Conservation (phyloP, 805 yeast genomes). For the Blastobotrys chiropterorum region DNA sequence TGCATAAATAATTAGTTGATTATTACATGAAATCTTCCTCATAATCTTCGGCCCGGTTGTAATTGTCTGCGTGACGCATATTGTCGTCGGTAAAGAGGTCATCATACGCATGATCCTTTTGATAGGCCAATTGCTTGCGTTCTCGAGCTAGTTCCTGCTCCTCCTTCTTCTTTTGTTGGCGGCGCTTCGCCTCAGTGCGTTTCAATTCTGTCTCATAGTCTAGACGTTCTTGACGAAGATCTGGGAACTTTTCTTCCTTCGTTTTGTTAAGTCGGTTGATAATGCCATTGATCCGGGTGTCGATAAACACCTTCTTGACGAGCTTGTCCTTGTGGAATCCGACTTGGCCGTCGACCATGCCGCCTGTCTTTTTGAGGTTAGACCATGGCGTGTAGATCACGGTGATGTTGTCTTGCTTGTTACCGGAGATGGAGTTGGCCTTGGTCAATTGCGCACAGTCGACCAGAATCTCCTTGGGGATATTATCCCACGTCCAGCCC, state of each 20-base stretch:
- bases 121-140: conserved; percentile 26
- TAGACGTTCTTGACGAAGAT: conserved; percentile 37
- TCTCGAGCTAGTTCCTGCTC: conserved; percentile 34
- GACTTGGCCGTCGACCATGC: conserved; percentile 76
- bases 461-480: conserved; percentile 47
- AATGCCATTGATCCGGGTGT: conserved; percentile 50
- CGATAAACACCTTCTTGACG: conserved; percentile 49
- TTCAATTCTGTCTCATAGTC: conserved; percentile 37
- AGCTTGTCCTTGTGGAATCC: conserved; percentile 55
- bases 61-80: conserved; percentile 39
- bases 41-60: conserved; percentile 45
- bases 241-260: conserved; percentile 47
- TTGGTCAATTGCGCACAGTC: conserved; percentile 69
- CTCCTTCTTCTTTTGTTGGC: conserved; percentile 34
- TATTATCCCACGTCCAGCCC: conserved; percentile 39
- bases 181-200: conserved; percentile 27
- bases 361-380: conserved; percentile 58
- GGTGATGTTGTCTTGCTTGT: conserved; percentile 58
- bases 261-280: conserved; percentile 62
- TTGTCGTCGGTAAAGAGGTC: conserved; percentile 45
- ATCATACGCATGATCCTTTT: conserved; percentile 40
- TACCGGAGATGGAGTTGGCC: conserved; percentile 71
- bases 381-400: conserved; percentile 70
- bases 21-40: conserved; percentile 51
- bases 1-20: neutral